Conservation (phyloP, 202 grass and related monocot species). For the Saccharum hybrid region DNA sequence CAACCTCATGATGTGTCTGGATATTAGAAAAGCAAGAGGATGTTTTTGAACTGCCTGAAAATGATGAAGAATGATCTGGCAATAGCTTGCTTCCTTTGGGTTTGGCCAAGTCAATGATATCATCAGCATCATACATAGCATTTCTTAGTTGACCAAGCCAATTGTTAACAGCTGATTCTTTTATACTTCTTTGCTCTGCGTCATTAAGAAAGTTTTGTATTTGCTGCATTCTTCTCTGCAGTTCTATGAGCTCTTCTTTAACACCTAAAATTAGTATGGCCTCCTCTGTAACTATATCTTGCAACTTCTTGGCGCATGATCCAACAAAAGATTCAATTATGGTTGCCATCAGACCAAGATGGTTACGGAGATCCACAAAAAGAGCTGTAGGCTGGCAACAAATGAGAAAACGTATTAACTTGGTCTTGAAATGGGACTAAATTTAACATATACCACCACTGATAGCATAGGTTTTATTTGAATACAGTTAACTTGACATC, state of each 20-base stretch:
- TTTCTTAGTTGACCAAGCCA: constrained; percentile 47
- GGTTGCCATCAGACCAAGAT: no score
- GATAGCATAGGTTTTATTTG: no score
- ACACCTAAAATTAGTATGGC: constrained; percentile 1
- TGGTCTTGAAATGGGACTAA: no score
- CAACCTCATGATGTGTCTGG: constrained; percentile 13
- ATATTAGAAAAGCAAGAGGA: constrained; percentile 28
- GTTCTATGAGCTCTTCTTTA: constrained; percentile 27
- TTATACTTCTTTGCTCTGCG: constrained; percentile 36
- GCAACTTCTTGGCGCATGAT: background rate
- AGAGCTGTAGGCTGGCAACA: no score
- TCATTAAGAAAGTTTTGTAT: constrained; percentile 23
- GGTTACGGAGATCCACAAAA: no score
- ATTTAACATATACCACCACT: no score
- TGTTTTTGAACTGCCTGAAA: background rate
- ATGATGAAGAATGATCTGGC: background rate
- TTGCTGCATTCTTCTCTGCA: constrained; percentile 25
- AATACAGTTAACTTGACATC: no score
- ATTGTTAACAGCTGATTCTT: constrained; percentile 16
- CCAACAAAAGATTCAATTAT: no score
- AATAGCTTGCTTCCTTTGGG: constrained; percentile 38
- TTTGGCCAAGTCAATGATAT: constrained; percentile 50
- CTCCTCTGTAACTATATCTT: constrained; percentile 7
- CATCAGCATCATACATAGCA: constrained; percentile 52
- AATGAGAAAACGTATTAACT: no score